Base-by-base conservation (phyloP, 2,329 filamentous ascomycete species). In the Hymenoscyphus salicellus region DNA sequence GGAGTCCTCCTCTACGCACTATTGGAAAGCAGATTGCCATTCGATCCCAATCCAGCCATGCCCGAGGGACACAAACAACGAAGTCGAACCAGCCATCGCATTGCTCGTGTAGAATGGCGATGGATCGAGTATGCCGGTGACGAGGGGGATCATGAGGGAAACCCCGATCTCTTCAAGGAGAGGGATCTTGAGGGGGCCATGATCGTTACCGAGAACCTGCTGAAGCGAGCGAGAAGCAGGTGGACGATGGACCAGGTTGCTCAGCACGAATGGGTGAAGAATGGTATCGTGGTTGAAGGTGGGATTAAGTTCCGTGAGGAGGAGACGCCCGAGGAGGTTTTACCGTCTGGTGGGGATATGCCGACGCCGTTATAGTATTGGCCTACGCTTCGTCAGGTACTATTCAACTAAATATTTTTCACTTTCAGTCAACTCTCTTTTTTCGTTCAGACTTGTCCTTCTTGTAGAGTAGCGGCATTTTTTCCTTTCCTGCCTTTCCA, bases 1-100 rank as follows among this genome's bases (percentile, higher is more conserved):
- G 95, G 95, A 60, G 95, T 99, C 1, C 80, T 98, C 2, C 84
- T 98, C 0, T 99, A 98, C 75, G 93, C 95, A 1, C 85, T 98
- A 3, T 89, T 98, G 77, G 95, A 99, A 78, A 90, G 90, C n/a
- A 85, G 94, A 32, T 79, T 99, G 20, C 95, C 95, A 0, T 99
- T 99, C 71, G 95, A 99, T 75, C 91, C 93, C 0, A 86, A 91
- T 5, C 93, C 94, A 0, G 89, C 90, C 17, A 90, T 91, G 71
- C 89, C 87, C 58, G 92, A 93, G 72, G 86, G 86, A 30, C 85
- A 89, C 68, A 87, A 89, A 71, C 89, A 92, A 84, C 83, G 90
- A 72, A 93, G 90, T 71, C 84, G 92, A 63, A 94, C 92, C 0
- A 94, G 90, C 61, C 95, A 99, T 75, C 89, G 93, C n/a, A 98